phyloP scores from a whole-genome alignment of 345 rosid genomes.

The Garcia nutans region DNA sequence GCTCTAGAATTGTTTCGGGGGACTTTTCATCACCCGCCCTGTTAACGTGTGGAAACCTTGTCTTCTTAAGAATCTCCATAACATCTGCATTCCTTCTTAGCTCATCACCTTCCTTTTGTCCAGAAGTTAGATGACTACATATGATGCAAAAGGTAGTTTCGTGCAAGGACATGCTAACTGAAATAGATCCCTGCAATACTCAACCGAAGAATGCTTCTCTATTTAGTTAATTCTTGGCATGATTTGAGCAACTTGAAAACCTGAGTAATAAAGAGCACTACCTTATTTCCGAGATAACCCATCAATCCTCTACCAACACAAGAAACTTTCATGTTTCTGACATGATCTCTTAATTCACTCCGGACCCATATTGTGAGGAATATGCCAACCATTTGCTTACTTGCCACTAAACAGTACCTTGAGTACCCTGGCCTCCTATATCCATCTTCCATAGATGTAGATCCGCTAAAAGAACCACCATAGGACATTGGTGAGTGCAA shows the following conservation, averaged over 20 bases:
- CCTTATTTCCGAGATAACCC: constrained; percentile 99
- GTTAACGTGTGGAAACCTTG: constrained; percentile 82
- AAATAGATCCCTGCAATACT: constrained; percentile 83
- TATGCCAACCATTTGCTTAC: constrained; percentile 98
- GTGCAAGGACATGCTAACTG: constrained; percentile 88
- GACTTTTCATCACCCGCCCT: constrained; percentile 61
- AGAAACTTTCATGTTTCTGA: constrained; percentile 91
- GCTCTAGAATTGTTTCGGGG: constrained; percentile 90
- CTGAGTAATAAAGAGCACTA: not conserved
- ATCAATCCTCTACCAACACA: constrained; percentile 96
- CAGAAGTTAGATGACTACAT: constrained; percentile 91
- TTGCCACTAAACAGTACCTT: constrained; percentile 81
- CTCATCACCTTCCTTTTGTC: constrained; percentile 97
- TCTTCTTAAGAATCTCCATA: constrained; percentile 92
- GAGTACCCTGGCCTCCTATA: constrained; percentile 66
- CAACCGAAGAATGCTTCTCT: constrained; percentile 13
- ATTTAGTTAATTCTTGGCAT: not conserved
- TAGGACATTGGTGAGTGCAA: constrained; percentile 66
- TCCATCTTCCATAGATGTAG: constrained; percentile 59
- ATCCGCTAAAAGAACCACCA: constrained; percentile 45
- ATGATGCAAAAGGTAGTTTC: constrained; percentile 94
- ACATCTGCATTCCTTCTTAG: constrained; percentile 89
- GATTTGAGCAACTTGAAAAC: constrained; percentile 12
- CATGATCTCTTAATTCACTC: constrained; percentile 79
- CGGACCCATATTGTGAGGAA: constrained; percentile 94